Base-by-base conservation (phyloP, 2,329 filamentous ascomycete genomes). In the Akanthomyces uredinophilus region DNA sequence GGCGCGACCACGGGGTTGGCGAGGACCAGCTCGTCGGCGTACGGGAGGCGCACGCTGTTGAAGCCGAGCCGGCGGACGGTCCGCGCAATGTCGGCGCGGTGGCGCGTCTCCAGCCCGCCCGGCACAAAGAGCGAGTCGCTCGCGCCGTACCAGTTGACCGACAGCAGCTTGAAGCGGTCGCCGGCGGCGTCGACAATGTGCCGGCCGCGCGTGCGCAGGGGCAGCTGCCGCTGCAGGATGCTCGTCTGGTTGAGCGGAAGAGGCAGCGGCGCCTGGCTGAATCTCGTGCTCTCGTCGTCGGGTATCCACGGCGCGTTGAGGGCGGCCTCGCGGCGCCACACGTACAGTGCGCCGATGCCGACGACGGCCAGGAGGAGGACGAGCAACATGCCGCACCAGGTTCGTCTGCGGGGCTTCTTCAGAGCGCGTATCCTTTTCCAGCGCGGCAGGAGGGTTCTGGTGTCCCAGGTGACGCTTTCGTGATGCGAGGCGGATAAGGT, bases 101-200 rank as follows among this genome's bases (percentile, higher is more conserved):
- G 85, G 68, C 81, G 80, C 24, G 86, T 74, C 65, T 89, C 85
- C 44, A 90, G 77, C 0, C 87, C 87, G 41, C 85, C 84, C 0
- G 84, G 80, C 13, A 89, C 80, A 67, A 87, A 88, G 60, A 84
- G 77, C 74, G 87, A 82, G 68, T 90, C 87, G 69, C 85, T 88
- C 3, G 83, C 87, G 39, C 87, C 87, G 70, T 90, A 90, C 87
- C 87, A 90, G 74, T 90, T 90, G 69, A 89, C 78, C 22, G 83
- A 86, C 20, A 83, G 75, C 8, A 90, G 77, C 74, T 86, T 87
- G 73, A 86, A 84, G 35, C 85, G 80, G 35, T 79, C 77, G 44
- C 81, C 83, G 1, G 75, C 69, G 10, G 78, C 73, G 73, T 89
- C 87, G 59, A 89, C 78, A 32, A 90, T 79, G 65, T 87, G 70